Base-by-base conservation (phyloP, 129 eudicot genomes). In the Escallonia herrerae region DNA sequence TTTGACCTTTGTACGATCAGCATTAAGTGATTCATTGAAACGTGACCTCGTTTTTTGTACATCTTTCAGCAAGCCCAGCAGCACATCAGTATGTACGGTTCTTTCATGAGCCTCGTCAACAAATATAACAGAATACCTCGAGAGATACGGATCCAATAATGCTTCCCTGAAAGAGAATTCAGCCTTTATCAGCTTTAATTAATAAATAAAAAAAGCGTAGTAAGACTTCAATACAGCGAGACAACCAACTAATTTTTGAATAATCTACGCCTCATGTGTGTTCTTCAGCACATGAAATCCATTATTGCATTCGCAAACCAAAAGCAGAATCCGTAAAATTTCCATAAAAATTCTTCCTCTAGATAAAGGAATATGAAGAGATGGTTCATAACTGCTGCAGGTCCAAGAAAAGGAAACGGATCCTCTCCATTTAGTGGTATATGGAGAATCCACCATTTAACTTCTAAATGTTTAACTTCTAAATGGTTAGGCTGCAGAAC, bases 51-150 rank as follows among this genome's bases (percentile, higher is more conserved):
- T 67, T 60, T 78, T 82, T 66, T 89, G 97, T 53, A 94, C 87
- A 51, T 59, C 81, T 72, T 94, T 94, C 76, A 94, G 78, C 75
- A 94, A 77, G 40, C 99, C 99, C 63, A 94, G 86, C 67, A 94
- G 61, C 51, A 94, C 96, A 82, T 94, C 97, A 42, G 99, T 94
- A 71, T 89, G 97, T 15, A 94, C 90, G 13, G 99, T 94, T 76
- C 99, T 80, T 80, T 94, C 99, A 50, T 94, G 99, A 80, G 97
- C 97, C 80, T 94, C 99, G 76, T 94, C 99, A 69, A 94, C 87
- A 39, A 94, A 76, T 78, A 89, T 86, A 63, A 94, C 95, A 12
- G 99, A 82, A 72, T 94, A 94, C 65, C 80, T 84, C 14, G 97
- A 86, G 65, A 94, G 95, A 53, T 69, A 80, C 4, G 97, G 93